Percentiles rank a stretch among this genome's conserved stretches.
phyloP scores from a whole-genome alignment of 2,329 filamentous ascomycete genomes.

The Cladophialophora yegresii region DNA sequence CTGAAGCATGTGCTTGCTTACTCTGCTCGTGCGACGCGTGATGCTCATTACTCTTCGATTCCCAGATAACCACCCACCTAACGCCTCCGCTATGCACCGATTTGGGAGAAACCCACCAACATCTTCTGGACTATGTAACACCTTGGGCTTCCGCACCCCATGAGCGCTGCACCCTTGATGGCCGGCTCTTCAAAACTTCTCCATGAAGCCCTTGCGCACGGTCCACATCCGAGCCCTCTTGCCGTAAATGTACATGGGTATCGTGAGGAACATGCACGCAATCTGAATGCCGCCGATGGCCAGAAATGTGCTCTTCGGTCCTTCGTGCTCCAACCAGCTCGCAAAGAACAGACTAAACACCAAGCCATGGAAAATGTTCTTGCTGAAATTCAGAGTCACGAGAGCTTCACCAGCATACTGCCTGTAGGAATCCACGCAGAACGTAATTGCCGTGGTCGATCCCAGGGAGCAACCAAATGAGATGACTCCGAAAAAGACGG shows the following conservation, averaged over 20 bases:
- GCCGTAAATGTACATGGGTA: slow-evolving; percentile 93
- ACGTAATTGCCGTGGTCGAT: slow-evolving; percentile 88
- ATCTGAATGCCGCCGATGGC: slow-evolving; percentile 86
- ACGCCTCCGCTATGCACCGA: slow-evolving; percentile 7
- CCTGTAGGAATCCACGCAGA: slow-evolving; percentile 88
- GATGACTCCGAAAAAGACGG: slow-evolving; percentile 86
- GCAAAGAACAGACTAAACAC: slow-evolving; percentile 88
- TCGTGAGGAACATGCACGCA: slow-evolving; percentile 68
- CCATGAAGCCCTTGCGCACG: slow-evolving; percentile 80
- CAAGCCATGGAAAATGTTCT: slow-evolving; percentile 89
- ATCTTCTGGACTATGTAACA: neutral
- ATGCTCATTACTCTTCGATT: neutral
- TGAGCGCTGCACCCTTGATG: neutral
- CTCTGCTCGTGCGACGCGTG: neutral
- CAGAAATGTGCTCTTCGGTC: slow-evolving; percentile 75
- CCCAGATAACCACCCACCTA: neutral
- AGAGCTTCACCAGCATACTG: slow-evolving; percentile 92
- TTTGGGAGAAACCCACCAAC: too few species aligned
- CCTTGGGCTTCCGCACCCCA: neutral
- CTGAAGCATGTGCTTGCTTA: neutral
- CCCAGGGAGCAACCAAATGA: slow-evolving; percentile 91
- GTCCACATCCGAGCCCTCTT: slow-evolving; percentile 95
- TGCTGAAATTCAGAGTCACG: slow-evolving; percentile 90
- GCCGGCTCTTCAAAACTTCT: slow-evolving; percentile 63
- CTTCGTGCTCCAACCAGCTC: slow-evolving; percentile 74